Conservation (phyloP, 768 basidiomycete species). For the Mycena chlorophos region DNA sequence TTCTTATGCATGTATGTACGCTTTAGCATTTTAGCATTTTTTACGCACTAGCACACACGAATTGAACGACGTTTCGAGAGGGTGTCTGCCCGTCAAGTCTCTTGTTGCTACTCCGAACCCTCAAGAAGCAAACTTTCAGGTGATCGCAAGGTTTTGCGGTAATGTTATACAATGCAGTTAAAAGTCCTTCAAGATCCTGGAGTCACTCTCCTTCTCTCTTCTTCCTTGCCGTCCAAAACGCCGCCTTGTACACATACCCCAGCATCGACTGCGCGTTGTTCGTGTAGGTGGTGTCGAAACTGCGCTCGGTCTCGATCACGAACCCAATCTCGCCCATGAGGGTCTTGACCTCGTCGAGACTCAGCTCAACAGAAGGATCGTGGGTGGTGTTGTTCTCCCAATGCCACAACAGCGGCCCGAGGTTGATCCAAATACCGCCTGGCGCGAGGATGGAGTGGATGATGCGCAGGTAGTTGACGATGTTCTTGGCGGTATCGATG, state of each 20-base stretch:
- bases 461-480: slow-evolving; percentile 86
- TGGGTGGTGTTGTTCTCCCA: slow-evolving; percentile 85
- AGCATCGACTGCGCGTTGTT: slow-evolving; percentile 81
- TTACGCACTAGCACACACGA: no score
- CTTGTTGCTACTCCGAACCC: no score
- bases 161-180: no score
- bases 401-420: slow-evolving; percentile 95
- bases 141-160: no score
- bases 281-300: slow-evolving; percentile 83
- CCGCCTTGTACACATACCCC: slow-evolving; percentile 78
- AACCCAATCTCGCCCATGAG: slow-evolving; percentile 79
- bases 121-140: no score
- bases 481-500: slow-evolving; percentile 93
- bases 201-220: slow-evolving; percentile 35
- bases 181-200: no score
- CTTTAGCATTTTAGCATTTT: no score
- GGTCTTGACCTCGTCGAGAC: slow-evolving; percentile 83
- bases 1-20: no score
- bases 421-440: slow-evolving; percentile 90
- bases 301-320: slow-evolving; percentile 69
- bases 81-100: no score
- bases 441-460: slow-evolving; percentile 81
- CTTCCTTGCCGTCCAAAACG: slow-evolving; percentile 74
- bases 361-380: slow-evolving; percentile 84
- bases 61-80: no score